Base-by-base conservation (phyloP, 441 rosid species). In the Pelargonium fulgidum region DNA sequence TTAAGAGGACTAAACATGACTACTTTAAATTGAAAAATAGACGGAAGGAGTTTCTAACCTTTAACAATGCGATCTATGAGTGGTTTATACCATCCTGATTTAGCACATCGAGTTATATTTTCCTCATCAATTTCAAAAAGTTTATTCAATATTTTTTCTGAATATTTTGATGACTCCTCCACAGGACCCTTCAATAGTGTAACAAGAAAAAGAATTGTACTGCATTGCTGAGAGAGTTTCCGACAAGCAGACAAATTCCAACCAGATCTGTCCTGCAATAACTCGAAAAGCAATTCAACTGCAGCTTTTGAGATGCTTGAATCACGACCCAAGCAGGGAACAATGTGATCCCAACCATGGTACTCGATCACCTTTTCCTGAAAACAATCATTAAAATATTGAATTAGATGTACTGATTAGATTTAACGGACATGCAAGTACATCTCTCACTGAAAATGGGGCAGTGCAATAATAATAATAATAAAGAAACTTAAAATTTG, bases 71-170 rank as follows among this genome's bases (percentile, higher is more conserved):
- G 75, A 71, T 82, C 85, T 29, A 81, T 69, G 48, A 87, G 92
- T 6, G 92, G 92, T 42, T 81, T 79, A 73, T 84, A 84, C 92
- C 88, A 87, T 73, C 87, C 87, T 65, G 85, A 80, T 72, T 72
- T 77, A 20, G 89, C 89, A 76, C 88, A 86, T 39, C 76, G 77
- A 66, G 75, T 63, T 62, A 85, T 78, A 73, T 80, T 84, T 71
- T 84, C 87, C 76, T 82, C 86, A 36, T 87, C 88, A 16, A 81
- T 68, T 64, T 84, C 87, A 33, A 87, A 80, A 68, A 87, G 86
- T 71, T 84, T 73, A 45, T 71, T 80, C 69, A 85, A 72, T 66
- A 87, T 85, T 62, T 58, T 81, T 76, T 81, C 83, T 13, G 89
- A 84, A 75, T 68, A 72, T 39, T 70, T 75, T 36, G 85, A 82